These are phyloP conservation scores for Arabis hirsuta DNA, from an alignment of 345 rosid species.

Conservation along the genomic window DNA sequence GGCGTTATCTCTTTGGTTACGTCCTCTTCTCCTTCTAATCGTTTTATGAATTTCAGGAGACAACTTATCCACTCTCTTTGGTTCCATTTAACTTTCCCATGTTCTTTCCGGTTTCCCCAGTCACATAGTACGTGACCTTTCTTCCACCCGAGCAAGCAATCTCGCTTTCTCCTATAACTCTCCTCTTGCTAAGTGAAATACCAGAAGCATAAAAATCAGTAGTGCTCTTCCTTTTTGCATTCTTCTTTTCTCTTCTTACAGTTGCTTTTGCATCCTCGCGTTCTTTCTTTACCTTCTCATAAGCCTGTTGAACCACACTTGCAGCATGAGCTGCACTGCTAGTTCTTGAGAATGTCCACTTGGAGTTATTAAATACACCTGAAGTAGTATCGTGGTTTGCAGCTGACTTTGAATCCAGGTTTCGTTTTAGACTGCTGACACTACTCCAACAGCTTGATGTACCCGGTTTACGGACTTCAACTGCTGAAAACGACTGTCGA, in stretches of 20 bases:
- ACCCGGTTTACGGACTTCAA: constrained; percentile 63
- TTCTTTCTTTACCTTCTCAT: constrained; percentile 63
- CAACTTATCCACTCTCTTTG: constrained; percentile 48
- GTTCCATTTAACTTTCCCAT: constrained; percentile 27
- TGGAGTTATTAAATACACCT: constrained; percentile 46
- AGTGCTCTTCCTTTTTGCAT: constrained; percentile 45
- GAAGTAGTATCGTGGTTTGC: constrained; percentile 37
- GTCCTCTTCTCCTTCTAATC: constrained; percentile 45
- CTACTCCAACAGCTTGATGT: constrained; percentile 50
- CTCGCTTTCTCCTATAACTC: constrained; percentile 51
- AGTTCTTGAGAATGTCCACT: constrained; percentile 54
- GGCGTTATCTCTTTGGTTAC: constrained; percentile 18
- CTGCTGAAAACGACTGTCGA: constrained; percentile 58
- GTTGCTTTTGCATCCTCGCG: constrained; percentile 65
- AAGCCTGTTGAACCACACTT: constrained; percentile 59
- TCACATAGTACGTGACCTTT: constrained; percentile 36
- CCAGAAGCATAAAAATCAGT: constrained; percentile 37
- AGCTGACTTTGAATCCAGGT: constrained; percentile 46
- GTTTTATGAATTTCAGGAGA: constrained; percentile 46
- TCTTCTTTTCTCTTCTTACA: constrained; percentile 52
- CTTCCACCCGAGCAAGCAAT: constrained; percentile 38
- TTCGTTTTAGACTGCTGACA: constrained; percentile 48
- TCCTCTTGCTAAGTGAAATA: constrained; percentile 53
- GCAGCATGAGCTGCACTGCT: constrained; percentile 65
- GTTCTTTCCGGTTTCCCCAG: constrained; percentile 34